These are phyloP conservation scores for Camelina neglecta DNA, from an alignment of 345 rosid species.

Conservation along the genomic window DNA sequence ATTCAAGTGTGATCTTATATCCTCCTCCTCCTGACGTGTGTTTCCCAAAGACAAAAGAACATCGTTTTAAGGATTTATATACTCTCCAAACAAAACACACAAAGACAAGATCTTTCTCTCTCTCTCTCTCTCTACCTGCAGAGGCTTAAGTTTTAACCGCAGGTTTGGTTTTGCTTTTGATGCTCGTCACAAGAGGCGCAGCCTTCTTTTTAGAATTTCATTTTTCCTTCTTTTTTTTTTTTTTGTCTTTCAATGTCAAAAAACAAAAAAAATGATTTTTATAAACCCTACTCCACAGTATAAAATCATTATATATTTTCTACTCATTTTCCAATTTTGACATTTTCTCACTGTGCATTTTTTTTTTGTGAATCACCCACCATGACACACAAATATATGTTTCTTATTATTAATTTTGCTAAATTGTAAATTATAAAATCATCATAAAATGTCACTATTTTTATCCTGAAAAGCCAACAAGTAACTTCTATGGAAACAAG, in stretches of 20 bases:
- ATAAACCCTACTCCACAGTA: constrained; percentile 9
- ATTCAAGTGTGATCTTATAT: constrained; percentile 12
- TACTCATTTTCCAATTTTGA: constrained; percentile 36
- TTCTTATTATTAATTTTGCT: neutral
- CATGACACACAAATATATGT: neutral
- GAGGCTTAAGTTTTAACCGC: constrained; percentile 54
- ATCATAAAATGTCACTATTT: constrained; percentile 1
- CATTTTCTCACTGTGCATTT: constrained; percentile 28
- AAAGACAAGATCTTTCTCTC: constrained; percentile 26
- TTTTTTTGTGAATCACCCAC: constrained; percentile 11
- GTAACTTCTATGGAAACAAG: neutral
- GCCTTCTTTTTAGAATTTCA: constrained; percentile 34
- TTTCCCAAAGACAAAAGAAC: constrained; percentile 38
- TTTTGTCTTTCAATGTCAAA: neutral
- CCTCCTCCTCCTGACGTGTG: constrained; percentile 26
- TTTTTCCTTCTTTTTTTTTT: neutral
- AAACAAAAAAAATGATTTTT: constrained; percentile 1
- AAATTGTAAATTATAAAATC: neutral
- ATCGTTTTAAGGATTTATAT: constrained; percentile 45
- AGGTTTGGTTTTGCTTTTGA: constrained; percentile 63
- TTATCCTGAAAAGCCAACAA: constrained; percentile 27
- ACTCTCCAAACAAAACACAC: constrained; percentile 7
- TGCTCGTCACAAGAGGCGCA: constrained; percentile 47
- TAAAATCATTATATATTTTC: constrained; percentile 6
- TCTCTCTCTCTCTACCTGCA: constrained; percentile 21